These are phyloP conservation scores for Hanseniaspora lindneri DNA, from an alignment of 805 yeast genomes.

Conservation along the genomic window DNA sequence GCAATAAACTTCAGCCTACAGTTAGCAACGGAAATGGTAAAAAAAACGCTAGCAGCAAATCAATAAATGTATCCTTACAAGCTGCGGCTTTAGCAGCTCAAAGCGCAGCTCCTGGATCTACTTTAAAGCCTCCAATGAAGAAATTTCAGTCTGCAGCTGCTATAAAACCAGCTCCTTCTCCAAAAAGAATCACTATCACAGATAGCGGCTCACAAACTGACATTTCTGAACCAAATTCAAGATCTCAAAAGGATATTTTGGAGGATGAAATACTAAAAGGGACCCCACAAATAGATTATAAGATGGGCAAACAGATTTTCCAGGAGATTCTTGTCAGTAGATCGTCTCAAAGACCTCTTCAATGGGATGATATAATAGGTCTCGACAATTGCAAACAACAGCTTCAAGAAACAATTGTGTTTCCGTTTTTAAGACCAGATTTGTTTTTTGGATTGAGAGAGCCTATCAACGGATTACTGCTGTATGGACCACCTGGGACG, in stretches of 20 bases:
- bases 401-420: constrained; percentile 86
- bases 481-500: constrained; percentile 98
- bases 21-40: constrained; percentile 8
- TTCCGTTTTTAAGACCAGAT: constrained; percentile 90
- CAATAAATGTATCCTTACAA: constrained; percentile 3
- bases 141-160: not conserved
- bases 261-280: constrained; percentile 28
- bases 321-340: constrained; percentile 83
- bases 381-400: constrained; percentile 78
- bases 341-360: constrained; percentile 50
- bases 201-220: not conserved
- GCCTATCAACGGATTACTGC: constrained; percentile 90
- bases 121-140: not conserved
- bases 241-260: constrained; percentile 17
- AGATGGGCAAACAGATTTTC: constrained; percentile 70
- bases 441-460: constrained; percentile 80
- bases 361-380: constrained; percentile 94
- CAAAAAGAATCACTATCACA: constrained; percentile 13
- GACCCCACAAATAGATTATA: constrained; percentile 58
- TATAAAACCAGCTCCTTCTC: constrained; percentile 7
- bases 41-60: constrained; percentile 12
- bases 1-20: constrained; percentile 1
- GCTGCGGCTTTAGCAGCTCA: constrained; percentile 13
- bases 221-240: not conserved
- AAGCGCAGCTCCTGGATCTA: not conserved